Evolutionary conservation across 2,329 filamentous ascomycete genomes (phyloP), one percentile per base, ranked within the genome.

Genomic region (Neopestalotiopsis clavispora): DNA sequence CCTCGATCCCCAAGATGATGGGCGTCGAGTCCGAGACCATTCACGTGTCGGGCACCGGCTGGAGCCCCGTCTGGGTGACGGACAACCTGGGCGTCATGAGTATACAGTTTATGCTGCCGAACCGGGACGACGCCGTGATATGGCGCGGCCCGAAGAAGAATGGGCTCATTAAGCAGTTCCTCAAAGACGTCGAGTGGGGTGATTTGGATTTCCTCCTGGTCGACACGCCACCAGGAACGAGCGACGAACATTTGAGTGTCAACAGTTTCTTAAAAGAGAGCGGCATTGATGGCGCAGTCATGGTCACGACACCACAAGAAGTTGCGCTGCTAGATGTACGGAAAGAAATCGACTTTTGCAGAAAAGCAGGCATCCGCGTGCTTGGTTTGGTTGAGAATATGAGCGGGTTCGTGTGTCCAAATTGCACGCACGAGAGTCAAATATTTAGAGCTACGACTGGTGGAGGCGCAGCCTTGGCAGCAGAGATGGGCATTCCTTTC

Each of bases 71-170:
- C 14, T 98, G 95, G 93, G 95, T 97, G 17, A 89, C 91, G 75
- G 96, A 98, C 75, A 99, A 98, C 75, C 85, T 99, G 3, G 93
- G 92, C 1, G 94, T 97, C 65, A 98, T 99, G 95, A 96, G 92
- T 76, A 94, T 99, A 72, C 96, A 99, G 80, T 99, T 99, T 79
- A 97, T 99, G 94, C 85, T 99, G 60, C 96, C 96, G 0, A 94
- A 94, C 76, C 88, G 93, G 61, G 95, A 99, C 80, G 95, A 97
- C 77, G 96, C 96, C 3, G 91, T 99, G 56, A 99, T 99, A 73
- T 99, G 96, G 96, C 89, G 96, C 65, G 96, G 96, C 0, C 92
- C 96, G 2, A 99, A 99, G 88, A 99, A 99, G 87, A 99, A 98
- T 76, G 96, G 96, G 0, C 83, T 99, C 68, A 98, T 99, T 78